Evolutionary conservation across 257 asterid species (phyloP).

Genomic region (Nicotiana otophora): DNA sequence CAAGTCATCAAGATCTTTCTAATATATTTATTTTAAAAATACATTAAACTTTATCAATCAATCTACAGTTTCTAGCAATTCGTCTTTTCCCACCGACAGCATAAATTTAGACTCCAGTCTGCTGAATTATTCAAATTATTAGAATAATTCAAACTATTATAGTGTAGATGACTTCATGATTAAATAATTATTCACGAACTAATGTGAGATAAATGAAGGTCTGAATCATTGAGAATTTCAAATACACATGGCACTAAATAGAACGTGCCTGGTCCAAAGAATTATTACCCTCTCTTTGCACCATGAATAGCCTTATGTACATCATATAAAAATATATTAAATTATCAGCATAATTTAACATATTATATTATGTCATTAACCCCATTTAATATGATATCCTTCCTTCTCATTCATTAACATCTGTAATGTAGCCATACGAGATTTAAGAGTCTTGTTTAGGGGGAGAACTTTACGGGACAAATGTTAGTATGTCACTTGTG

Average conservation of each 20-base stretch:
- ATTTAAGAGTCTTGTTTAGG: too few species aligned
- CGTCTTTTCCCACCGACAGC: background rate
- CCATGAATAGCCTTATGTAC: background rate
- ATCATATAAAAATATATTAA: too few species aligned
- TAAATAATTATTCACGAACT: background rate
- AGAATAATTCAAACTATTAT: too few species aligned
- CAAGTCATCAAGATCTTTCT: too few species aligned
- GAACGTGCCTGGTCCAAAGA: background rate
- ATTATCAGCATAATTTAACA: background rate
- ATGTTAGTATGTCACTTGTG: too few species aligned
- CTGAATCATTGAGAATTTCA: background rate
- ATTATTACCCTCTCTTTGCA: background rate
- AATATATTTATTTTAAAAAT: too few species aligned
- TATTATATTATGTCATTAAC: background rate
- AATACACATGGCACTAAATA: background rate
- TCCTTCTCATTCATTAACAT: too few species aligned
- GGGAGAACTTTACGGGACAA: too few species aligned
- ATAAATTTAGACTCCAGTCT: too few species aligned
- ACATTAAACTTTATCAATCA: background rate
- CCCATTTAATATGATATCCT: too few species aligned
- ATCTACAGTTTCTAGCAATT: background rate
- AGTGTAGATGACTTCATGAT: background rate
- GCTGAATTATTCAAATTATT: too few species aligned
- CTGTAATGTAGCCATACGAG: too few species aligned
- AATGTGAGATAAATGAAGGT: background rate